Base-by-base conservation (phyloP, 495 filamentous ascomycete species). In the Podospora tetraspora region DNA sequence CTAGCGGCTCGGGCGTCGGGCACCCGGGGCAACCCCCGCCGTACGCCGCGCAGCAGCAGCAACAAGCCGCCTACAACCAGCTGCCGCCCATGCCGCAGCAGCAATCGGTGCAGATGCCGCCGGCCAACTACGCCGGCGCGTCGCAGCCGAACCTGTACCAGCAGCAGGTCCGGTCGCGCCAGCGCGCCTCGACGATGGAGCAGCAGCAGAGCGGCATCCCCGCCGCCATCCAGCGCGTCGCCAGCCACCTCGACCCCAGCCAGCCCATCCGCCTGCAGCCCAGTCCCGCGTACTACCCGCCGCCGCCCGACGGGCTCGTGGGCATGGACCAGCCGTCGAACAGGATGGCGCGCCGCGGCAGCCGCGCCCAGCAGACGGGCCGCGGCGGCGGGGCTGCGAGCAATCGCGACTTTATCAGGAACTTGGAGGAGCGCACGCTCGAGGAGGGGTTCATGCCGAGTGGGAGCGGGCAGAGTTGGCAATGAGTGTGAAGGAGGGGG, bases 281-380 rank as follows among this genome's bases (percentile, higher is more conserved):
- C 7, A 97, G 93, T 68, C 96, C 96, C 2, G 96, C 96, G 9
- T 99, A 99, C 78, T 98, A 97, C 72, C 96, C 95, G 19, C 95
- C 95, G 10, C 94, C 94, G n/a, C 87, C 92, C 3, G 95, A 97
- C 69, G 94, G 93, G 9, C 85, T 90, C 58, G 86, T 72, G 3
- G 78, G 80, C 8, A 71, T 81, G 57, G 84, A 83, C 64, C 78
- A 81, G 13, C 79, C 81, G 11, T 75, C 89, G 12, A 88, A 91
- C 70, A 90, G 88, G 71, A 86, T 90, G 57, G 84, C 91, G 37
- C 84, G 94, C 63, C 88, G 94, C 72, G 90, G 92, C 23, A 96
- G 92, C 68, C 86, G 92, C 72, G 84, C 88, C 27, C 86, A 84
- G 64, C 84, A 85, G 70, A 84, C 86, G 64, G 84, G 83, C 56